phyloP scores from a whole-genome alignment of 139 green algal genomes.

The Asterochloris erici region DNA sequence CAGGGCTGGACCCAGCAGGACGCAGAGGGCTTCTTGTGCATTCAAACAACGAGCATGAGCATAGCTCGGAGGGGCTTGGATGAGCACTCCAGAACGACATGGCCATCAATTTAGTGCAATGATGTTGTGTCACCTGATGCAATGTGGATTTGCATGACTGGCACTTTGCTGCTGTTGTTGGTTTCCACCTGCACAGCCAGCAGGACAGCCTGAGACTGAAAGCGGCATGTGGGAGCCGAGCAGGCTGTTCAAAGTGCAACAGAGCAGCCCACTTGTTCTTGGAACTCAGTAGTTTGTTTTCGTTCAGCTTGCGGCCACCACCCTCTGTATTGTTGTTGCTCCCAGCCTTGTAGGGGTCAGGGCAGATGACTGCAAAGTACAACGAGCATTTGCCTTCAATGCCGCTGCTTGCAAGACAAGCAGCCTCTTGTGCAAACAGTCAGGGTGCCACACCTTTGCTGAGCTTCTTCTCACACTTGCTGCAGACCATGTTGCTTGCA shows the following conservation, averaged over 20 bases:
- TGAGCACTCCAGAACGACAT: too few relatives aligned
- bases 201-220: too few relatives aligned
- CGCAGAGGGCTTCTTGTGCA: too few relatives aligned
- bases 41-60: too few relatives aligned
- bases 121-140: constrained; percentile 33
- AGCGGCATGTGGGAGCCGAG: too few relatives aligned
- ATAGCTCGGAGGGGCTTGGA: too few relatives aligned
- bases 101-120: too few relatives aligned
- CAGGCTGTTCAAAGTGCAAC: too few relatives aligned
- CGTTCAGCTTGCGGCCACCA: constrained; percentile 65
- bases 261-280: constrained; percentile 48
- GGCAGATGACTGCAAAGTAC: constrained; percentile 35
- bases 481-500: constrained; percentile 56
- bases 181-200: constrained; percentile 40
- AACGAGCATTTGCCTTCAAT: background rate
- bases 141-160: constrained; percentile 60
- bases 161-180: constrained; percentile 54
- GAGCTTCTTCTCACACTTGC: constrained; percentile 74
- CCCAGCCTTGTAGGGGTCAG: constrained; percentile 71
- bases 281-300: constrained; percentile 69
- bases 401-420: background rate
- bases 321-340: constrained; percentile 44
- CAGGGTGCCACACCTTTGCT: constrained; percentile 22
- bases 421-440: background rate
- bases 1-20: too few relatives aligned